phyloP scores from a whole-genome alignment of 2,329 filamentous ascomycete species.

The Penicillium frequentans region DNA sequence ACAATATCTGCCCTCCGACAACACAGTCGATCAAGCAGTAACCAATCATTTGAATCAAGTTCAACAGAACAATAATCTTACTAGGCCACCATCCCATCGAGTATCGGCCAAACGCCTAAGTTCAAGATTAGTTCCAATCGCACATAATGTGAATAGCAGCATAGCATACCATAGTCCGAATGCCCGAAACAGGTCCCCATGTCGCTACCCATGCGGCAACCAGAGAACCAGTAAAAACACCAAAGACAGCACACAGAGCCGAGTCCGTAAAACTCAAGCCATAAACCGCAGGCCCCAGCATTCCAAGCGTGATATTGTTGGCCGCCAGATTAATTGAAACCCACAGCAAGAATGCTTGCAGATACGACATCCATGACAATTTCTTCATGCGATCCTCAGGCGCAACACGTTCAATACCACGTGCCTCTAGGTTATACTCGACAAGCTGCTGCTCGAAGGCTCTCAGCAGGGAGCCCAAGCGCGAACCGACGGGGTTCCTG shows the following conservation, averaged over 20 bases:
- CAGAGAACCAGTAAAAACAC: constrained; percentile 55
- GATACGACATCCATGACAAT: constrained; percentile 52
- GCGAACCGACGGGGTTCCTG: constrained; percentile 22
- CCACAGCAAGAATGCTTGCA: constrained; percentile 60
- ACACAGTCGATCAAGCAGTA: constrained; percentile 66
- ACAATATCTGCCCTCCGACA: constrained; percentile 67
- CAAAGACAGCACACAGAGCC: constrained; percentile 58
- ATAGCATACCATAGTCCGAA: constrained; percentile 57
- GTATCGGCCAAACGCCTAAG: constrained; percentile 58
- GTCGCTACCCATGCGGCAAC: constrained; percentile 61
- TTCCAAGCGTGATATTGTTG: constrained; percentile 65
- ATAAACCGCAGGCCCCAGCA: constrained; percentile 61
- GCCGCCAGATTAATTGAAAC: constrained; percentile 63
- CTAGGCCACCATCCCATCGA: constrained; percentile 66
- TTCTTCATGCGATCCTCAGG: constrained; percentile 55
- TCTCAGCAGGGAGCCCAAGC: constrained; percentile 31
- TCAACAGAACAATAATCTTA: constrained; percentile 63
- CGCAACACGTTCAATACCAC: constrained; percentile 61
- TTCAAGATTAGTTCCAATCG: not conserved
- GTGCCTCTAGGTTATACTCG: constrained; percentile 55
- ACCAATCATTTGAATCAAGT: constrained; percentile 62
- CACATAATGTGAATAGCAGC: not conserved
- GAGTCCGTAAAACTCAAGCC: constrained; percentile 59
- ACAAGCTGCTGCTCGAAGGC: constrained; percentile 42
- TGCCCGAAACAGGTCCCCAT: constrained; percentile 62